These are phyloP conservation scores for Cubamyces sp. DNA, from an alignment of 768 basidiomycete genomes.

Conservation along the genomic window DNA sequence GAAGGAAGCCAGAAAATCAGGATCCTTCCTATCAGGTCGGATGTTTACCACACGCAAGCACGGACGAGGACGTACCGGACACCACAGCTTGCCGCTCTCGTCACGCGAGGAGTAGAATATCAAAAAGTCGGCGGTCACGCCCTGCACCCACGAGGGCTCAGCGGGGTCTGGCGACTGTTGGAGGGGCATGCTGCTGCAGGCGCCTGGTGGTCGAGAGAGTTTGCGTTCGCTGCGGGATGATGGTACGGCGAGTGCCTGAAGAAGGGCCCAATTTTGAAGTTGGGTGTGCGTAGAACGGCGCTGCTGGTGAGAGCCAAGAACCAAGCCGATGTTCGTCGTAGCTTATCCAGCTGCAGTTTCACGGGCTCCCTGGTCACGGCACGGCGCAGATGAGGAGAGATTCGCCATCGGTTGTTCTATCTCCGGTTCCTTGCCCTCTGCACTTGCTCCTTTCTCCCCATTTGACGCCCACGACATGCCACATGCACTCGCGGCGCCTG, in stretches of 20 bases:
- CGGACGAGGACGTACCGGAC: slow-evolving; percentile 53
- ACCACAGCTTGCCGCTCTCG: slow-evolving; percentile 66
- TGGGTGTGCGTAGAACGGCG: not conserved
- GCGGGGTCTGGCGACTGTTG: slow-evolving; percentile 41
- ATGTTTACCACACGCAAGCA: slow-evolving; percentile 6
- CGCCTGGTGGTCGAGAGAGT: not conserved
- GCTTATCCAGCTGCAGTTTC: not conserved
- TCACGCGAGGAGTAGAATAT: slow-evolving; percentile 76
- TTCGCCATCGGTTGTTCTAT: not conserved
- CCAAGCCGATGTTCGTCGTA: not conserved
- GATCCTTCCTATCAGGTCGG: slow-evolving; percentile 23
- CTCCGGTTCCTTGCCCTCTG: no score
- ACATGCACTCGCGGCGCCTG: not conserved
- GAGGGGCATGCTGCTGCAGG: slow-evolving; percentile 57
- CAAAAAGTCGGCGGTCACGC: slow-evolving; percentile 54
- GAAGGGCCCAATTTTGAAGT: no score
- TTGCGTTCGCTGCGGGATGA: not conserved
- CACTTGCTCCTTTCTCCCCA: no score
- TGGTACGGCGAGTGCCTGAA: no score
- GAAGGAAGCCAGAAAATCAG: not conserved
- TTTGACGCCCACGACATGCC: not conserved
- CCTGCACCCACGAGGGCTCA: slow-evolving; percentile 40
- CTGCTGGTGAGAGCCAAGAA: not conserved
- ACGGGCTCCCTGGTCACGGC: not conserved
- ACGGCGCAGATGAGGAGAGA: not conserved